Evolutionary conservation across 805 yeast genomes (phyloP), one percentile per base, ranked within the genome.

Genomic region (Debaryomyces castellii): DNA sequence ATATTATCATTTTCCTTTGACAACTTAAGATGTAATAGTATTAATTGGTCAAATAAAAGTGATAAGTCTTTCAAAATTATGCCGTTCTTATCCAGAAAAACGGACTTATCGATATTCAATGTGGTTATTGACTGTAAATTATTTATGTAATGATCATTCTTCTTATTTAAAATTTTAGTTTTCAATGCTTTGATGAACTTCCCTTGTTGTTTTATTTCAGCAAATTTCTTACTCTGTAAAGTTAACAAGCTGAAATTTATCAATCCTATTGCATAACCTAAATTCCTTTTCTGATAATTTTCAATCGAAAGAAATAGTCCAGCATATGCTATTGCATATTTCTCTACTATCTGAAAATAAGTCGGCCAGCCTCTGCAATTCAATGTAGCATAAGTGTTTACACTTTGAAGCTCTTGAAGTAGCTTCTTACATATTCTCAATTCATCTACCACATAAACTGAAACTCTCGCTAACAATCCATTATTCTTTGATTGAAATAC

Each of bases 241-340:
- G 59, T 54, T 9, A 72, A 48, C 10, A 73, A 55, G 18, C 73
- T 50, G 38, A 60, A 62, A 46, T 74, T 70, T 2, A 76, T 52
- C 25, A 74, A 60, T 1, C 80, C 82, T 33, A 77, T 63, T 3
- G 77, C 71, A n/a, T 63, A 64, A 6, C 82, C 82, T 16, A 76
- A 43, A 32, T 70, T 65, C 43, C 66, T 63, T 40, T 74, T 66
- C 47, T 75, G 76, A 53, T 76, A 76, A 43, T 62, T 56, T 40
- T 76, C 80, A 32, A 76, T 63, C 0, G 79, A 62, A 18, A 75
- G 58, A 40, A 76, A 70, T n/a, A 69, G 48, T 0, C 77, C 78
- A 16, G 75, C 67, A 47, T 74, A 73, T 0, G 77, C 77, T 20
- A 63, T 57, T 5, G 67, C 62, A 52, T 74, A 67, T 38, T 62